Evolutionary conservation across 768 basidiomycete species (phyloP).

Genomic region (Russula sp.): DNA sequence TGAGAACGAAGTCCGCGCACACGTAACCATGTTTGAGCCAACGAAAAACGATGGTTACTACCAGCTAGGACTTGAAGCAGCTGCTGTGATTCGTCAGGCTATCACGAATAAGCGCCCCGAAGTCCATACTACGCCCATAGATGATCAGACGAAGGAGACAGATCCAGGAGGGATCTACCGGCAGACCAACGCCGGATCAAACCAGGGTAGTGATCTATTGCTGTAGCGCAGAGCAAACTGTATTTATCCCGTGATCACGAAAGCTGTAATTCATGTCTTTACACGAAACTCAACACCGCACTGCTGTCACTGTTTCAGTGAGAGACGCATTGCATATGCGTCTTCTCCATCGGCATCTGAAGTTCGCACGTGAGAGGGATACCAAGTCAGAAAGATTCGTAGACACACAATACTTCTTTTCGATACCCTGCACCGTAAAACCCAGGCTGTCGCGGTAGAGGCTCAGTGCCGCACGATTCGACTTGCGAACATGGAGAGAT

Average conservation of each 20-base stretch:
- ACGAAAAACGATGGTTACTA: conserved; percentile 89
- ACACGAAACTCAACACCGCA: background rate
- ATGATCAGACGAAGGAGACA: background rate
- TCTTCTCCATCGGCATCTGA: conserved; percentile 94
- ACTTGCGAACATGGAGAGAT: conserved; percentile 88
- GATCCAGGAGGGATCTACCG: background rate
- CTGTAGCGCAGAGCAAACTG: conserved; percentile 2
- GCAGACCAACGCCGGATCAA: background rate
- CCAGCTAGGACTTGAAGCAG: conserved; percentile 68
- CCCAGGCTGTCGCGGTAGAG: conserved; percentile 88
- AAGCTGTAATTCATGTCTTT: background rate
- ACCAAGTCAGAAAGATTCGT: conserved; percentile 31
- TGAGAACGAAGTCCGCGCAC: conserved; percentile 76
- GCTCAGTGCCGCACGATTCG: conserved; percentile 88
- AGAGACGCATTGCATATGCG: conserved; percentile 85
- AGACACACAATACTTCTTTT: conserved; percentile 85
- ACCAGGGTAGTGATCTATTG: conserved; percentile 14
- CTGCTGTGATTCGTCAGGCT: conserved; percentile 59
- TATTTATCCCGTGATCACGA: background rate
- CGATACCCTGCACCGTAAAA: conserved; percentile 81
- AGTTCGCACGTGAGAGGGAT: conserved; percentile 3
- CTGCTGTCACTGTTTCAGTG: conserved; percentile 42
- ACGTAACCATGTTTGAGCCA: conserved; percentile 84
- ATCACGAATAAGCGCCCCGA: conserved; percentile 39
- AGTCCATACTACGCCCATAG: conserved; percentile 7